These are phyloP conservation scores for Simplicillium sp. DNA, from an alignment of 2,329 filamentous ascomycete species.

Conservation along the genomic window DNA sequence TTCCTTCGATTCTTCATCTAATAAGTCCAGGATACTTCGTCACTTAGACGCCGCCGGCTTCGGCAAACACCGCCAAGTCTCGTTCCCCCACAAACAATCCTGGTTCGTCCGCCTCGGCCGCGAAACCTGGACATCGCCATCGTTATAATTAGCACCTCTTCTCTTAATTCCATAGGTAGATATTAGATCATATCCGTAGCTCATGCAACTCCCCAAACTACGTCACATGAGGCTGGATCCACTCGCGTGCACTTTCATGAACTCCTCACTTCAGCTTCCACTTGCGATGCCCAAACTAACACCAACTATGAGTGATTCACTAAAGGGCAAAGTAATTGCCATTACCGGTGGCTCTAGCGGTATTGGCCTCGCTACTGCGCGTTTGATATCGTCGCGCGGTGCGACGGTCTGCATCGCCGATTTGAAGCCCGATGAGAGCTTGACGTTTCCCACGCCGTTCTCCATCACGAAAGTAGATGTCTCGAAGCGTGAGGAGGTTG, in stretches of 20 bases:
- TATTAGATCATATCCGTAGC: too few species aligned
- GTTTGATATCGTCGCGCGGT: slow-evolving; percentile 23
- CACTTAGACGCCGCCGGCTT: slow-evolving; percentile 72
- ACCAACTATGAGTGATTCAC: slow-evolving; percentile 5
- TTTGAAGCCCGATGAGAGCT: slow-evolving; percentile 18
- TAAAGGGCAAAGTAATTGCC: slow-evolving; percentile 25
- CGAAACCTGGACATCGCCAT: slow-evolving; percentile 70
- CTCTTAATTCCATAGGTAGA: too few species aligned
- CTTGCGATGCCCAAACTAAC: too few species aligned
- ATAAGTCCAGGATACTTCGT: slow-evolving; percentile 23
- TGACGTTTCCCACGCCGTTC: slow-evolving; percentile 15
- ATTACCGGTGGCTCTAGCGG: slow-evolving; percentile 33
- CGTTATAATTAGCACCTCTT: slow-evolving; percentile 26
- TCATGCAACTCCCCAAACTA: too few species aligned
- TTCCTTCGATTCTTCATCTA: not conserved
- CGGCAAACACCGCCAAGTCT: slow-evolving; percentile 74
- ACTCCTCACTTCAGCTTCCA: too few species aligned
- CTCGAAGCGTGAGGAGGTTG: slow-evolving; percentile 34
- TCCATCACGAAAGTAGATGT: slow-evolving; percentile 37
- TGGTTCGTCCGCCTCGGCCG: slow-evolving; percentile 74
- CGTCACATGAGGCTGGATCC: too few species aligned
- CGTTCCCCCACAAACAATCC: slow-evolving; percentile 86
- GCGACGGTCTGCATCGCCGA: slow-evolving; percentile 30
- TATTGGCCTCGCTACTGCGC: slow-evolving; percentile 31
- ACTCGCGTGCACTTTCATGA: too few species aligned